These are phyloP conservation scores for Cutaneotrichosporon dermatis DNA, from an alignment of 1,284 basidiomycete species.

Conservation along the genomic window DNA sequence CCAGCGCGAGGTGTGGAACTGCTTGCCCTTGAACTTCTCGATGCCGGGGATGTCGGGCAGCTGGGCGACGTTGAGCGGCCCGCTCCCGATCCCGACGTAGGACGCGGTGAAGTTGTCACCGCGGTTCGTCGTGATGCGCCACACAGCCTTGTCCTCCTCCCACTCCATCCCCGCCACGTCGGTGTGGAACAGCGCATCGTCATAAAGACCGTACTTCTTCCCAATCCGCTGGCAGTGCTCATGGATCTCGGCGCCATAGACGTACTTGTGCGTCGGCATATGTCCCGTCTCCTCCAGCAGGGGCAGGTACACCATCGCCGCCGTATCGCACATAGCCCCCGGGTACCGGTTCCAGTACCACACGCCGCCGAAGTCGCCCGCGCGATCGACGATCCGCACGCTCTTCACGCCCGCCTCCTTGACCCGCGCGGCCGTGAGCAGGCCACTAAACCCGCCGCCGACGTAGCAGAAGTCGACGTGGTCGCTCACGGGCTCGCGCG, in stretches of 20 bases:
- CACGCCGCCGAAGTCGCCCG: constrained; percentile 16
- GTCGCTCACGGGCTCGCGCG: constrained; percentile 12
- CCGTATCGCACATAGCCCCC: constrained; percentile 20
- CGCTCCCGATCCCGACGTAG: constrained; percentile 8
- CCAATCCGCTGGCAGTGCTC: constrained; percentile 16
- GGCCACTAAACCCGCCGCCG: constrained; percentile 14
- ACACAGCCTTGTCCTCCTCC: constrained; percentile 10
- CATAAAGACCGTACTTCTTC: constrained; percentile 9
- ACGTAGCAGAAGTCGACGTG: constrained; percentile 13
- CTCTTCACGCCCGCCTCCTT: constrained; percentile 7
- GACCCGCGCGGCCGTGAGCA: constrained; percentile 7
- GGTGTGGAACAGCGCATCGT: constrained; percentile 15
- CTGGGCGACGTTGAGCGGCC: constrained; percentile 10
- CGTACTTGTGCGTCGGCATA: constrained; percentile 12
- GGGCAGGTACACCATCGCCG: constrained; percentile 17
- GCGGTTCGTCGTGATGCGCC: constrained; percentile 5
- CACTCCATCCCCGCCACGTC: constrained; percentile 1
- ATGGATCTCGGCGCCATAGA: constrained; percentile 14
- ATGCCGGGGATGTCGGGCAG: constrained; percentile 13
- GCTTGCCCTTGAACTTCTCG: constrained; percentile 16
- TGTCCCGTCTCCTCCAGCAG: constrained; percentile 12
- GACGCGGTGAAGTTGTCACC: constrained; percentile 16
- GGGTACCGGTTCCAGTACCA: constrained; percentile 23
- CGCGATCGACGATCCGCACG: constrained; percentile 12
- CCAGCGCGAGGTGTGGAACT: constrained; percentile 16